phyloP scores from a whole-genome alignment of 2,329 filamentous ascomycete species.

The Cladosporium sphaerospermum region DNA sequence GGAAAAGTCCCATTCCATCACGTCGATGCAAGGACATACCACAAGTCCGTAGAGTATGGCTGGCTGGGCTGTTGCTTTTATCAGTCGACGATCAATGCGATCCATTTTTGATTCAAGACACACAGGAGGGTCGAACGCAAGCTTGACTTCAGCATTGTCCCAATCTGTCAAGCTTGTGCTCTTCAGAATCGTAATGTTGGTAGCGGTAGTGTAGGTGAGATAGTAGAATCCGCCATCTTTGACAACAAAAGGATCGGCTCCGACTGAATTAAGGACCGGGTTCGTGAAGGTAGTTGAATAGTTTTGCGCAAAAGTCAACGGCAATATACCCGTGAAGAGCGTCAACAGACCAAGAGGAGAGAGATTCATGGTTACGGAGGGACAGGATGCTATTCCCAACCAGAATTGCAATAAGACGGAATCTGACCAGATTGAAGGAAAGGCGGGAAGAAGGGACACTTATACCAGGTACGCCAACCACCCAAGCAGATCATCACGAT shows the following conservation, averaged over 20 bases:
- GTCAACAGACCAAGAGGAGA: constrained; percentile 1
- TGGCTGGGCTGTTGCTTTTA: constrained; percentile 23
- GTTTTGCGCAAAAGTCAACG: constrained; percentile 16
- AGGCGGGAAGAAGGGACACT: no score
- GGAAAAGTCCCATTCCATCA: no score
- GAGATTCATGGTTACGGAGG: constrained; percentile 17
- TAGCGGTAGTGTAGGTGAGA: constrained; percentile 40
- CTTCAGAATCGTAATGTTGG: constrained; percentile 39
- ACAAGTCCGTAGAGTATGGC: constrained; percentile 44
- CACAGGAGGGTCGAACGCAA: constrained; percentile 37
- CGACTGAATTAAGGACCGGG: constrained; percentile 36
- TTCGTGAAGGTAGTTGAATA: constrained; percentile 38
- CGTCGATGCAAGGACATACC: constrained; percentile 21
- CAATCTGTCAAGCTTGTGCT: constrained; percentile 39
- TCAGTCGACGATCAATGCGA: not conserved
- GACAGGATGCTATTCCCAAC: constrained; percentile 15
- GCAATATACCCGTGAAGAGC: constrained; percentile 13
- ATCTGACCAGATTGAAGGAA: no score
- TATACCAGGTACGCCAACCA: no score
- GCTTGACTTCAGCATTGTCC: constrained; percentile 38
- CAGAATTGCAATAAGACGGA: no score
- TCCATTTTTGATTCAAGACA: not conserved
- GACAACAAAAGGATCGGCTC: constrained; percentile 44
- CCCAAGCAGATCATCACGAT: no score
- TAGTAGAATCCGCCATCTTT: constrained; percentile 39